These are phyloP conservation scores for Aspergillus baeticus DNA, from an alignment of 495 filamentous ascomycete genomes.

Conservation along the genomic window DNA sequence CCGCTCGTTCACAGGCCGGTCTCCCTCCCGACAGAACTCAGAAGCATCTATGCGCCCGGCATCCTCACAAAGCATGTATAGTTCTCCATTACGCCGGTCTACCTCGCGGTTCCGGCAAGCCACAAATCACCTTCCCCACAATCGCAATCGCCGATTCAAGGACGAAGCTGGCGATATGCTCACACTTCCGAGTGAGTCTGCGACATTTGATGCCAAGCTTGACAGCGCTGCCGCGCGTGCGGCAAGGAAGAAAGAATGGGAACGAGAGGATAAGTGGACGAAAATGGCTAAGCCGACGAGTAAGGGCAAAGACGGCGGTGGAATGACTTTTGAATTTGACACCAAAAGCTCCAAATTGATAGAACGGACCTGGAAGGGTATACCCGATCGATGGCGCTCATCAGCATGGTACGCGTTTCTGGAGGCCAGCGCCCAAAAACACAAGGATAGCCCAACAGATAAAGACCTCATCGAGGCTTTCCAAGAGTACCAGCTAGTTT, in stretches of 20 bases:
- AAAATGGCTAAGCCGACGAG: conserved; percentile 83
- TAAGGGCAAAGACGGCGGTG: conserved; percentile 61
- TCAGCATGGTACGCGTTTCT: conserved; percentile 96
- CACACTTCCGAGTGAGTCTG: conserved; percentile 66
- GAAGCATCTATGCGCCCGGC: conserved; percentile 36
- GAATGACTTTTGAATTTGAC: conserved; percentile 90
- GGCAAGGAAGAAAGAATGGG: conserved; percentile 75
- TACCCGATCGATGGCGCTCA: conserved; percentile 92
- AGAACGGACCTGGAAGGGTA: conserved; percentile 94
- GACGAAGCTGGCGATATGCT: conserved; percentile 92
- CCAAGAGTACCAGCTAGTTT: conserved; percentile 65
- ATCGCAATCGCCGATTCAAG: conserved; percentile 68
- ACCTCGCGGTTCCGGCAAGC: conserved; percentile 58
- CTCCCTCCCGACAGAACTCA: conserved; percentile 47
- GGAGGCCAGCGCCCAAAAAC: conserved; percentile 70
- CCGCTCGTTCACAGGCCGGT: conserved; percentile 52
- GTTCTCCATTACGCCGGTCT: conserved; percentile 35
- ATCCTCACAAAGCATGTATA: conserved; percentile 49
- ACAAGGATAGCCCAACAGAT: conserved; percentile 59
- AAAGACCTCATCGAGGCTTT: conserved; percentile 68
- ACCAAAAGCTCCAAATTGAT: conserved; percentile 80
- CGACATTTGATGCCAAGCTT: conserved; percentile 53
- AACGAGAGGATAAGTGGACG: conserved; percentile 89
- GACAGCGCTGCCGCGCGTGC: conserved; percentile 55
- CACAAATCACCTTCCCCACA: conserved; percentile 73